Conservation (phyloP, 441 rosid genomes). For the Populus hybrid region DNA sequence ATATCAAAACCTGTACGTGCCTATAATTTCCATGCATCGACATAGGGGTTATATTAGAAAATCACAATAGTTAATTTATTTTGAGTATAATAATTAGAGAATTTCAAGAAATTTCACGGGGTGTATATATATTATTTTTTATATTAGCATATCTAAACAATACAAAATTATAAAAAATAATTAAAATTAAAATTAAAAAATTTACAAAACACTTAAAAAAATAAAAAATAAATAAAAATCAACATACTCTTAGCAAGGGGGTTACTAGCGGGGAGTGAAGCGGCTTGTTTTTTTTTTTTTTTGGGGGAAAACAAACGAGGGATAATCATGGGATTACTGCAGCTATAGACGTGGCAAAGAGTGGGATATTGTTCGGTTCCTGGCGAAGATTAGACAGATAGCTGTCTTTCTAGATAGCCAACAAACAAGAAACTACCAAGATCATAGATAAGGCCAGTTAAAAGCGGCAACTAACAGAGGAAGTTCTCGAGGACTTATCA, state of each 20-base stretch:
- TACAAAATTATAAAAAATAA: no score
- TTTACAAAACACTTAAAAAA: no score
- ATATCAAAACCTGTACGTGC: no score
- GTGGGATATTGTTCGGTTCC: neutral
- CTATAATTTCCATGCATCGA: no score
- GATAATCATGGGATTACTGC: neutral
- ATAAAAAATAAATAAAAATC: no score
- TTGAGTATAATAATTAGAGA: no score
- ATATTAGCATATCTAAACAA: no score
- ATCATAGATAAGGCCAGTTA: neutral
- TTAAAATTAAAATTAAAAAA: no score
- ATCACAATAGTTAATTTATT: no score
- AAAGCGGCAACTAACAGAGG: neutral
- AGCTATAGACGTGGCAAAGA: constrained; percentile 1
- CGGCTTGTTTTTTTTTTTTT: neutral
- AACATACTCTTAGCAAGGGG: neutral
- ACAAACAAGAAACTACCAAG: constrained; percentile 17
- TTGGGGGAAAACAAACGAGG: neutral
- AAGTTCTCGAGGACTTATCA: neutral
- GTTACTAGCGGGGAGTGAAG: neutral
- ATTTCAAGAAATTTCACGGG: no score
- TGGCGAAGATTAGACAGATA: neutral
- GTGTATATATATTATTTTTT: no score
- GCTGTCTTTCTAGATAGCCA: constrained; percentile 13
- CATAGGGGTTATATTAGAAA: no score